Base-by-base conservation (phyloP, 495 filamentous ascomycete species). In the Aspergillus affinis region DNA sequence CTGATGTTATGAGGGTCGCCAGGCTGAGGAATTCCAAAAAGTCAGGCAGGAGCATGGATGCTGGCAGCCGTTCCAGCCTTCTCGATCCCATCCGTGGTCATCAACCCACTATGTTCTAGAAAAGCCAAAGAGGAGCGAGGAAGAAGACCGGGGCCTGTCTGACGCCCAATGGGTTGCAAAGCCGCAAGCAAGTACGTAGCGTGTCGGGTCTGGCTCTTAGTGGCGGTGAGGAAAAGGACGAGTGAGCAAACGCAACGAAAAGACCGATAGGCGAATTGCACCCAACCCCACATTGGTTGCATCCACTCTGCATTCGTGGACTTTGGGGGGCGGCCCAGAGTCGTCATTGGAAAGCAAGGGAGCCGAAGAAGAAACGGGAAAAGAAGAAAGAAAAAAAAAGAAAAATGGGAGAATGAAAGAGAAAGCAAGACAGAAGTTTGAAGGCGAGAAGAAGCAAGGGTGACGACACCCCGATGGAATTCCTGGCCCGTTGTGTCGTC, bases 171-270 rank as follows among this genome's bases (percentile, higher is more conserved):
- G 66, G 32, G 53, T 63, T 51, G 64, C 61, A 71, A 58, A 63
- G 51, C 63, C 56, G 49, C 69, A 68, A 65, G 62, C 57, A 60
- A 67, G 18, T 59, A 67, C 63, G 62, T 69, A 64, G 36, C 48
- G 54, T 32, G 41, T 44, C 52, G 23, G 29, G 20, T 65, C 65
- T 59, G 54, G 55, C 61, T 60, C 71, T 68, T 67, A 73, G 72
- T 75, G 75, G 75, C 75, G 75, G 75, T 77, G 75, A 75, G 68
- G 66, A 65, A 65, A 72, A 59, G 50, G 44, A 19, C 53, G 45
- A 51, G 56, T 55, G 49, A 67, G 53, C 61, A 41, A 41, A 41
- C 36, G 36, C 36, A 41, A 41, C 36, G 36, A 66, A 69, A 69
- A 56, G 69, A 64, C 65, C 57, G 67, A 66, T 68, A 74, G 72